phyloP scores from a whole-genome alignment of 768 basidiomycete genomes.

The Tremella yokohamensis region DNA sequence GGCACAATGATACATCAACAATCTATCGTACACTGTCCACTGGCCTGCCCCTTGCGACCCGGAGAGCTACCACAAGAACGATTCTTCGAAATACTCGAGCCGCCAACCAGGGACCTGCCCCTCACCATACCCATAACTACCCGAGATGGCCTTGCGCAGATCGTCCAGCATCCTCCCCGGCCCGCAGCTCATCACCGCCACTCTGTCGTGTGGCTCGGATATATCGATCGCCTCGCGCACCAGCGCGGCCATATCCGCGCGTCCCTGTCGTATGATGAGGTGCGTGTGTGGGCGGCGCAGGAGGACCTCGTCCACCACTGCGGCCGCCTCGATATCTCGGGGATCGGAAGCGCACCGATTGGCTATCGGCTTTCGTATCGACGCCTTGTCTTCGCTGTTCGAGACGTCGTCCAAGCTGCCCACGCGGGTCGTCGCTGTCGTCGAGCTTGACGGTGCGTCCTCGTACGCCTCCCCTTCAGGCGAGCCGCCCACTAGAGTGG shows the following conservation, averaged over 20 bases:
- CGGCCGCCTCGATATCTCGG: no score
- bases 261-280: no score
- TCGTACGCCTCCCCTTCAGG: background rate
- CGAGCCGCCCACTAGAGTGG: background rate
- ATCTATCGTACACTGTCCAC: no score
- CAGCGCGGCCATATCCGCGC: no score
- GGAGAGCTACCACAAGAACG: slow-evolving; percentile 21
- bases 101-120: slow-evolving; percentile 14
- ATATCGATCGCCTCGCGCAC: no score
- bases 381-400: background rate
- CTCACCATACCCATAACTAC: slow-evolving; percentile 15
- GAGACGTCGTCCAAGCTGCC: background rate
- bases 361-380: no score
- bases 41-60: no score
- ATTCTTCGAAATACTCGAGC: slow-evolving; percentile 28
- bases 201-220: slow-evolving; percentile 7
- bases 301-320: background rate
- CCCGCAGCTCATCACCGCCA: slow-evolving; percentile 28
- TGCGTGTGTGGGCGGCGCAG: background rate
- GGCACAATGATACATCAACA: no score
- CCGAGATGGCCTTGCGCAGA: slow-evolving; percentile 14
- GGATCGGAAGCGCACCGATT: no score
- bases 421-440: no score
- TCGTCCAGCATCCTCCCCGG: slow-evolving; percentile 26
- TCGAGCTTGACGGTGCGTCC: no score